Percentiles rank a stretch among this genome's conserved stretches.
Evolutionary conservation across 306 rosid genomes (phyloP).

Genomic region (Alnus glutinosa): DNA sequence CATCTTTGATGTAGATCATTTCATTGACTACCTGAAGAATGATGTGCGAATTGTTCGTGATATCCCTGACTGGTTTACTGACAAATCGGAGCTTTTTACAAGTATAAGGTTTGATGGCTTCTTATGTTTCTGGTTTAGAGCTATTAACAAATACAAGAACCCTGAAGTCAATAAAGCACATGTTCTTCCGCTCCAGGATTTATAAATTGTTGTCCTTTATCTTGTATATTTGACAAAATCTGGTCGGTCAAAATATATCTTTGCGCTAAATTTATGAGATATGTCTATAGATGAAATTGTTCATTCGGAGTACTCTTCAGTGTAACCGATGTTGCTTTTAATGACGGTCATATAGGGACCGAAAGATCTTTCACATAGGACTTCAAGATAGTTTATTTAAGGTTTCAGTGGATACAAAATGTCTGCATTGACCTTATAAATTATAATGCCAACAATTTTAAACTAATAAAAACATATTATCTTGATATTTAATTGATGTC

Average conservation of each 20-base stretch:
- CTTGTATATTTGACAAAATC: not conserved
- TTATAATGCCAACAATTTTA: constrained; percentile 3
- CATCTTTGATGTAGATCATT: constrained; percentile 96
- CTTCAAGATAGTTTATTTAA: not conserved
- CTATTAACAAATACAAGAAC: not conserved
- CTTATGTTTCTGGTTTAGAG: constrained; percentile 13
- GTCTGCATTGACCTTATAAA: not conserved
- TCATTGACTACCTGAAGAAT: constrained; percentile 90
- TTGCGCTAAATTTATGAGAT: not conserved
- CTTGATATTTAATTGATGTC: constrained; percentile 17
- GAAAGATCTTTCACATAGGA: not conserved
- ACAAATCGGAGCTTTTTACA: constrained; percentile 85
- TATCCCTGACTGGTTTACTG: constrained; percentile 97
- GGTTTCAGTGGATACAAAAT: not conserved
- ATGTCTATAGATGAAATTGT: not conserved
- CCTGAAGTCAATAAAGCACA: not conserved
- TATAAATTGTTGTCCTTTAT: not conserved
- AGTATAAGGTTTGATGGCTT: constrained; percentile 75
- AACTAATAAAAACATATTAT: not conserved
- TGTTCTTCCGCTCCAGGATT: constrained; percentile 5
- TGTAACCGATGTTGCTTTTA: not conserved
- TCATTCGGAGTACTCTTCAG: not conserved
- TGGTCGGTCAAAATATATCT: not conserved
- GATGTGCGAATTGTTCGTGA: constrained; percentile 95
- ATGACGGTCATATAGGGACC: not conserved